Evolutionary conservation across 768 basidiomycete genomes (phyloP).

Genomic region (Panaeolus papilionaceus): DNA sequence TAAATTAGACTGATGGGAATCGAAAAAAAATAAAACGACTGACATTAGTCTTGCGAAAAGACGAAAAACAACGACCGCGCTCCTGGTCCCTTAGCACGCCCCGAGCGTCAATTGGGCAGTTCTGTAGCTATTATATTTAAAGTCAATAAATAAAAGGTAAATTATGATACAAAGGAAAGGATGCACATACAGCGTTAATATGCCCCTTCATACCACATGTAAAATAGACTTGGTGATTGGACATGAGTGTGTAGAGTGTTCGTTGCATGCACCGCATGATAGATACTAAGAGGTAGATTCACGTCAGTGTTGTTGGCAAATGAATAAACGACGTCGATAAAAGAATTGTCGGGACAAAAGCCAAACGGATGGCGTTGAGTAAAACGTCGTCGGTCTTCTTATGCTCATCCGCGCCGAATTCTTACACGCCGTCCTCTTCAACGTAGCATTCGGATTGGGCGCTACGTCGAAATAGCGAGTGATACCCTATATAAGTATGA

Average conservation of each 20-base stretch:
- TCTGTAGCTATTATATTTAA: constrained; percentile 40
- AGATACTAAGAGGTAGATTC: constrained; percentile 57
- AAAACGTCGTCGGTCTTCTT: no score
- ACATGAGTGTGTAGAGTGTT: constrained; percentile 79
- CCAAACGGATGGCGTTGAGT: no score
- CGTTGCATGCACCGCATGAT: constrained; percentile 81
- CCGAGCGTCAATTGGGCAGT: constrained; percentile 64
- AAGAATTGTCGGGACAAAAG: no score
- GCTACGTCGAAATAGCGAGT: no score
- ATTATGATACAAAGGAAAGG: neutral
- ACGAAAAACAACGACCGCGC: constrained; percentile 75
- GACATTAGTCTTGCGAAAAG: constrained; percentile 65
- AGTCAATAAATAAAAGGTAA: neutral
- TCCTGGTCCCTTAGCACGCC: constrained; percentile 43
- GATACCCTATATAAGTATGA: no score
- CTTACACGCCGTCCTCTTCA: no score
- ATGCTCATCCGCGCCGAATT: no score
- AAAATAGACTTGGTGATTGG: constrained; percentile 83
- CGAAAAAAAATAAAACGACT: neutral
- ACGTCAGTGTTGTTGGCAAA: no score
- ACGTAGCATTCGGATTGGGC: no score
- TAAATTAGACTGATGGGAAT: no score
- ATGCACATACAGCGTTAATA: constrained; percentile 61
- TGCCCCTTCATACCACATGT: constrained; percentile 87
- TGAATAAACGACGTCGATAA: no score